Evolutionary conservation across 768 basidiomycete species (phyloP), one percentile per base, ranked within the genome.

Genomic region (Lyophyllum semitale): DNA sequence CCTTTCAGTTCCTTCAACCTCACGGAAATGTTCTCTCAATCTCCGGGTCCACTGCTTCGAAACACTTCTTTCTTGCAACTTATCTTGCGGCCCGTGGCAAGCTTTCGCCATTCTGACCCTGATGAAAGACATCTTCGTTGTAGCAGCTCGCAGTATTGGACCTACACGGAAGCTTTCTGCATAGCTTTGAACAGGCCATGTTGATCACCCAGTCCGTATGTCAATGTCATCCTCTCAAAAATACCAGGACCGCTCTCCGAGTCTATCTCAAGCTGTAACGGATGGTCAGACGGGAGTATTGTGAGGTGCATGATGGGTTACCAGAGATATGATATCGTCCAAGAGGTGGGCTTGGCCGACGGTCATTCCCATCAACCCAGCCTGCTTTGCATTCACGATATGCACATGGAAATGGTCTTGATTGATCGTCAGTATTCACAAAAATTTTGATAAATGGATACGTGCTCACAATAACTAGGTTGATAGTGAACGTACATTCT

Each of bases 371-470:
- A 82, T 61, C 13, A 84, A 70, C n/a, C 71, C 78, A 38, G 79
- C 78, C 59, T 89, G 84, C 56, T 86, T 85, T 0, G 82, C 83
- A 62, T 95, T 89, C 25, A 93, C 91, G 48, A 96, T 87, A 62
- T 98, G 95, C 2, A 97, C 90, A 58, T 98, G 95, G 66, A 97
- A 93, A 63, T 94, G 95, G 66, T 97, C 95, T 96, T 2, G 18
- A 29, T 4, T 5, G 15, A 15, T 27, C 2, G 29, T 41, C 18
- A 42, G 27, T 20, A 42, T 15, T 11, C 12, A 2, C 4, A n/a
- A 18, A 0, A 18, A 0, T 20, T 20, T 13, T 7, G 37, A 42
- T 22, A 13, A n/a, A 32, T 20, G 6, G 13, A 17, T 29, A 27
- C n/a, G 44, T 35, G 17, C 91, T 59, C 54, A 95, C 95, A 98